Evolutionary conservation across 176 grass and related monocot genomes (phyloP).

Genomic region (Ensete glaucum): DNA sequence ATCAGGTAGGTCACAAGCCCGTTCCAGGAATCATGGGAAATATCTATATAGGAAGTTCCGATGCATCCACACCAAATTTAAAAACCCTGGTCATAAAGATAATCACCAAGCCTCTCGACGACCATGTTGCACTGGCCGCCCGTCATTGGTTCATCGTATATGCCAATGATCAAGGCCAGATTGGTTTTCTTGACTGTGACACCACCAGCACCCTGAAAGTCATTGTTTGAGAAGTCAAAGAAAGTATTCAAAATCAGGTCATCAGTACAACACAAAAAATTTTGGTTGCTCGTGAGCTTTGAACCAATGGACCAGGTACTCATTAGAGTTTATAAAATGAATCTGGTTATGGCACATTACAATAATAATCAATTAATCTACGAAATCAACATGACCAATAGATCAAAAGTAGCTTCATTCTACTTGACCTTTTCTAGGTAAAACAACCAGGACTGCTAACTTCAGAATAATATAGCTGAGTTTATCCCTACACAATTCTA

Average conservation of each 20-base stretch:
- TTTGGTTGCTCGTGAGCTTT: not conserved
- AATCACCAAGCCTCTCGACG: constrained; percentile 5
- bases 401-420: too few species aligned
- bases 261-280: not conserved
- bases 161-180: not conserved
- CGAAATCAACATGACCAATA: too few species aligned
- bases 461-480: too few species aligned
- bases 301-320: too few species aligned
- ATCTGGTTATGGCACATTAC: too few species aligned
- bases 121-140: constrained; percentile 6
- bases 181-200: constrained; percentile 1
- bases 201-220: constrained; percentile 1
- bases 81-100: not conserved
- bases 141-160: not conserved
- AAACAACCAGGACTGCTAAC: too few species aligned
- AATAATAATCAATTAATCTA: too few species aligned
- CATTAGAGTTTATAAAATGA: too few species aligned
- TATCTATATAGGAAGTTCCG: not conserved
- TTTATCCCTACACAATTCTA: too few species aligned
- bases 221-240: not conserved
- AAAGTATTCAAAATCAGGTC: not conserved
- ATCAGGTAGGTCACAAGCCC: not conserved
- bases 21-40: not conserved
- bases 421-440: not conserved
- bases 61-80: not conserved